phyloP scores from a whole-genome alignment of 2,329 filamentous ascomycete species.

The Leptographium lundbergii region DNA sequence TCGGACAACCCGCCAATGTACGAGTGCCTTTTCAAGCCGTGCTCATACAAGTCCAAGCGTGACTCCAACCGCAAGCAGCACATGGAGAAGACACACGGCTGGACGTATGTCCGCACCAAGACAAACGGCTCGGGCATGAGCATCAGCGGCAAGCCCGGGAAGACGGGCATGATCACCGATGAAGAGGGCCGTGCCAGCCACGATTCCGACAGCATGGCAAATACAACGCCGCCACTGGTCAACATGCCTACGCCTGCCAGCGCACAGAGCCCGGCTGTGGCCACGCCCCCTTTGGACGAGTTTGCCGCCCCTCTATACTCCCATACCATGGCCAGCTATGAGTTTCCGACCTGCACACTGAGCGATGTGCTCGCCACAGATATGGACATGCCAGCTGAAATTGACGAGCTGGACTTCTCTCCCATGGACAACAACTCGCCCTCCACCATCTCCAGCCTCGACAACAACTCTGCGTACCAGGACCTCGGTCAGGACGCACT shows the following conservation, averaged over 20 bases:
- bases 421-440: conserved; percentile 34
- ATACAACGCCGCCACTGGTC: conserved; percentile 46
- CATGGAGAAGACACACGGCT: conserved; percentile 94
- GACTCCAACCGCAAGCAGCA: conserved; percentile 97
- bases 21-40: conserved; percentile 70
- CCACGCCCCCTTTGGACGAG: conserved; percentile 44
- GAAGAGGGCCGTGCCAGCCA: conserved; percentile 19
- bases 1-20: conserved; percentile 67
- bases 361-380: conserved; percentile 7
- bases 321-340: conserved; percentile 35
- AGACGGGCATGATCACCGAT: background rate
- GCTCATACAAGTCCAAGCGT: conserved; percentile 88
- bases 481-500: conserved; percentile 48
- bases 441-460: conserved; percentile 27
- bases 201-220: conserved; percentile 28
- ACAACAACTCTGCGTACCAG: conserved; percentile 45
- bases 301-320: conserved; percentile 20
- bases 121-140: conserved; percentile 62
- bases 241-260: conserved; percentile 51
- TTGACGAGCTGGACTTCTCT: conserved; percentile 28
- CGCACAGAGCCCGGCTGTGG: conserved; percentile 38
- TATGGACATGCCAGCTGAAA: conserved; percentile 26
- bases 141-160: conserved; percentile 33
- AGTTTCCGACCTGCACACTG: conserved; percentile 26
- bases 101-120: conserved; percentile 85